These are phyloP conservation scores for Kalanchoe fedtschenkoi DNA, from an alignment of 164 flowering plant species.

Conservation along the genomic window DNA sequence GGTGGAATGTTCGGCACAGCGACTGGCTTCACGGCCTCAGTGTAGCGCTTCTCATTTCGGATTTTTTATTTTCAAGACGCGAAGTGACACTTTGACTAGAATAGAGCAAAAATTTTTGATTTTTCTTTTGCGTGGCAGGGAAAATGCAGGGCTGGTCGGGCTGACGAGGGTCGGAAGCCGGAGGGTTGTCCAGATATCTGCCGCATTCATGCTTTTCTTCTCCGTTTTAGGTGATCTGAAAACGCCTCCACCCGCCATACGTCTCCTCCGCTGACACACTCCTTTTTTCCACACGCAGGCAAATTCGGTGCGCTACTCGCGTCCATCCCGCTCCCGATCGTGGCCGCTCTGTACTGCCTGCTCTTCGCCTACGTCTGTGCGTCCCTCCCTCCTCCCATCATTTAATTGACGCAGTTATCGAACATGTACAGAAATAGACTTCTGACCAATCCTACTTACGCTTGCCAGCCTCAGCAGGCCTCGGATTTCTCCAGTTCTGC, in stretches of 20 bases:
- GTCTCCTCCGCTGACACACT: no score
- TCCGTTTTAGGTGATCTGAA: slow-evolving; percentile 41
- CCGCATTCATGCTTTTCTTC: slow-evolving; percentile 66
- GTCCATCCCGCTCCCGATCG: slow-evolving; percentile 54
- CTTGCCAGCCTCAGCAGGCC: slow-evolving; percentile 74
- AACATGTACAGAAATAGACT: no score
- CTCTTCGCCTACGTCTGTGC: slow-evolving; percentile 54
- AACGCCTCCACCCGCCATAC: no score
- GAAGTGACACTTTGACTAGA: neutral
- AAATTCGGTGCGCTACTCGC: slow-evolving; percentile 67
- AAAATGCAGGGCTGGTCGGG: slow-evolving; percentile 58
- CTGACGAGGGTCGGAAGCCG: slow-evolving; percentile 63
- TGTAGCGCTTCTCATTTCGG: slow-evolving; percentile 35
- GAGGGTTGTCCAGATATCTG: slow-evolving; percentile 50
- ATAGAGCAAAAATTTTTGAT: neutral
- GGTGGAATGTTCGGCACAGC: slow-evolving; percentile 71
- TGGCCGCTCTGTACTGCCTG: slow-evolving; percentile 61
- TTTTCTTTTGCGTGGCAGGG: slow-evolving; percentile 17
- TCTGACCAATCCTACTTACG: no score
- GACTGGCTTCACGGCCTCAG: slow-evolving; percentile 73
- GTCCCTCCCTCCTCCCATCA: slow-evolving; percentile 10
- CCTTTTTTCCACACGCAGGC: slow-evolving; percentile 24
- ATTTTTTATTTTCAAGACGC: neutral
- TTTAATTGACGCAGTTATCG: neutral
- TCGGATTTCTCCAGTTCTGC: slow-evolving; percentile 86